Conservation (phyloP, 2,329 filamentous ascomycete species). For the Calycina marina region DNA sequence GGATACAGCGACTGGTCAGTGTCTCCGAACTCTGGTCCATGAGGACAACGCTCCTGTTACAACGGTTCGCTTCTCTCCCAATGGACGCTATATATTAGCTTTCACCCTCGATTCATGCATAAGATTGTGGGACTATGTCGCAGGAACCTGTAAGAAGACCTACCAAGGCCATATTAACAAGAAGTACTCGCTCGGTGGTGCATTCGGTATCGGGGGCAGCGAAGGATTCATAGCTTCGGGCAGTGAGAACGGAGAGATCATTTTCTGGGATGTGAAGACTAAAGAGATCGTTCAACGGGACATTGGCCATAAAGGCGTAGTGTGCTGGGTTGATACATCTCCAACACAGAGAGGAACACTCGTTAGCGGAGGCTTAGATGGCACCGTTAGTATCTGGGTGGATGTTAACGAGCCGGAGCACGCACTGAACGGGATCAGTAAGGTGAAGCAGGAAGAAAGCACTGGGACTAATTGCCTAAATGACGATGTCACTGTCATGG, state of each 20-base stretch:
- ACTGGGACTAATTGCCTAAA: background rate
- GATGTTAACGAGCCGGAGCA: conserved; percentile 23
- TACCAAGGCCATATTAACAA: conserved; percentile 86
- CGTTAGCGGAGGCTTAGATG: conserved; percentile 48
- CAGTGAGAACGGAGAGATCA: conserved; percentile 72
- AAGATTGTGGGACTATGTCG: conserved; percentile 88
- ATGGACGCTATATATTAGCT: conserved; percentile 83
- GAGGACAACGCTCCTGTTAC: conserved; percentile 89
- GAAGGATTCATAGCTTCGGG: conserved; percentile 59
- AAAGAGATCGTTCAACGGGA: conserved; percentile 69
- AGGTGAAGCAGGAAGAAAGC: background rate
- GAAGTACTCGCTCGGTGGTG: conserved; percentile 71
- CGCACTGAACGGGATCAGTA: background rate
- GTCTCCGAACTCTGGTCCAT: conserved; percentile 84
- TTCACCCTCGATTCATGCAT: conserved; percentile 85
- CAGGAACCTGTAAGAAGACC: conserved; percentile 85
- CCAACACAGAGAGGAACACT: conserved; percentile 33
- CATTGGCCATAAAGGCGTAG: conserved; percentile 38
- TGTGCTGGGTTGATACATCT: conserved; percentile 53
- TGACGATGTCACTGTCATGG: no score
- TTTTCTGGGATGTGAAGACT: conserved; percentile 81
- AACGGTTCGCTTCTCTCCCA: conserved; percentile 82
- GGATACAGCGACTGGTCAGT: conserved; percentile 92
- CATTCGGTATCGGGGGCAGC: conserved; percentile 55
- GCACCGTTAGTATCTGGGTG: conserved; percentile 46